Conservation (phyloP, 495 filamentous ascomycete species). For the Tirmania nivea region DNA sequence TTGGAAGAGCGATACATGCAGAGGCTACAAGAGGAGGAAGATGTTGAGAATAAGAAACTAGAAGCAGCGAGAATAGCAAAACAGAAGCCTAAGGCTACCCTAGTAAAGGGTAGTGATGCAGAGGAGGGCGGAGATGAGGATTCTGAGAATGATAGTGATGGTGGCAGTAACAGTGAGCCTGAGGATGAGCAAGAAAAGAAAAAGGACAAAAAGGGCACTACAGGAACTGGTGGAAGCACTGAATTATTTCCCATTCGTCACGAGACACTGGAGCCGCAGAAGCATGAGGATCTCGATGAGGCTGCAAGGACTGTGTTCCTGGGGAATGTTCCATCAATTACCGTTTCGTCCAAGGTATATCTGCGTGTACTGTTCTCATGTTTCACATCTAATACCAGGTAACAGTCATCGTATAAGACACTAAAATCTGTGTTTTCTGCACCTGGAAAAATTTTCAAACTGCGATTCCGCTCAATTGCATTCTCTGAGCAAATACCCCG, state of each 20-base stretch:
- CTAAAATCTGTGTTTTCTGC: constrained; percentile 28
- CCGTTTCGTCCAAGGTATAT: constrained; percentile 52
- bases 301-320: constrained; percentile 81
- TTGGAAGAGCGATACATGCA: constrained; percentile 66
- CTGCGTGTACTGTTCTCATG: not conserved
- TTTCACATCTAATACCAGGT: constrained; percentile 3
- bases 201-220: constrained; percentile 8
- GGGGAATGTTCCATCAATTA: constrained; percentile 64
- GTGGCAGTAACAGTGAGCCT: constrained; percentile 7
- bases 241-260: constrained; percentile 23
- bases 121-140: constrained; percentile 17
- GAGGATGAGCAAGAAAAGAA: constrained; percentile 2
- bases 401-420: constrained; percentile 14
- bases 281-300: constrained; percentile 49
- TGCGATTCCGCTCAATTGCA: constrained; percentile 83
- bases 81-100: constrained; percentile 20
- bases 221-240: constrained; percentile 7
- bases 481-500: constrained; percentile 65
- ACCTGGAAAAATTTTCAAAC: constrained; percentile 55
- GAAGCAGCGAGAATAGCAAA: constrained; percentile 24
- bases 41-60: constrained; percentile 27
- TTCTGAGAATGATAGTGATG: constrained; percentile 10
- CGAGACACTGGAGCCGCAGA: constrained; percentile 28
- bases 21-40: constrained; percentile 41
- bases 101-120: constrained; percentile 17